phyloP scores from a whole-genome alignment of 352 stramenopile species.

The Pythium inflatum region DNA sequence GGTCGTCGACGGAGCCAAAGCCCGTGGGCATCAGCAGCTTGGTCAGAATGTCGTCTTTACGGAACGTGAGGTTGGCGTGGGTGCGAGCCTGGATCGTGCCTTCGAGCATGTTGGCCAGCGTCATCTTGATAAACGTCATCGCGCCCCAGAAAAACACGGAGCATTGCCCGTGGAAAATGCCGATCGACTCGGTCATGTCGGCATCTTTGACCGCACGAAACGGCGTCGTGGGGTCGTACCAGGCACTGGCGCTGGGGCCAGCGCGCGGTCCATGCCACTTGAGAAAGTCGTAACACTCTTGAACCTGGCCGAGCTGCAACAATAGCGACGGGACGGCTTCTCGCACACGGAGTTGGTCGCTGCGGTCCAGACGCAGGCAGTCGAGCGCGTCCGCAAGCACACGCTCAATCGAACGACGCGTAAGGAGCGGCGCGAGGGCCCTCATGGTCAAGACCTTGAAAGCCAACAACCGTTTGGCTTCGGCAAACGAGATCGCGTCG shows the following conservation, averaged over 20 bases:
- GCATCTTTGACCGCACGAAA: conserved; percentile 10
- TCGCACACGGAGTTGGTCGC: conserved; percentile 20
- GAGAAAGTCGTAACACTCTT: conserved; percentile 34
- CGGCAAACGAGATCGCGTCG: neutral
- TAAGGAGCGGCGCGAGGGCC: neutral
- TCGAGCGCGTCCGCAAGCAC: neutral
- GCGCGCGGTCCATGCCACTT: conserved; percentile 25
- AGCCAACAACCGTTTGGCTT: neutral
- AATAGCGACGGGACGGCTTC: conserved; percentile 13
- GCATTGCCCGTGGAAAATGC: neutral
- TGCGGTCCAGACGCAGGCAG: neutral
- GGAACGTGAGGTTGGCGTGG: too few relatives aligned
- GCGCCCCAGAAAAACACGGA: conserved; percentile 9
- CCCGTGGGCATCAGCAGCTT: too few relatives aligned
- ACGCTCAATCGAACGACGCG: neutral
- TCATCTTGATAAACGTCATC: conserved; percentile 25
- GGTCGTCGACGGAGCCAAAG: too few relatives aligned
- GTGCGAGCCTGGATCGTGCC: too few relatives aligned
- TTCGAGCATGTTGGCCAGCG: too few relatives aligned
- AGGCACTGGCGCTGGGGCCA: conserved; percentile 1
- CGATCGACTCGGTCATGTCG: conserved; percentile 19
- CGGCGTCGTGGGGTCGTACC: conserved; percentile 7
- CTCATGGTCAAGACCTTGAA: neutral
- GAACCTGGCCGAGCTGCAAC: conserved; percentile 16
- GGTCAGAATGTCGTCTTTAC: too few relatives aligned